Evolutionary conservation across 257 asterid species (phyloP), one percentile per base, ranked within the genome.

Genomic region (Rehmannia glutinosa): DNA sequence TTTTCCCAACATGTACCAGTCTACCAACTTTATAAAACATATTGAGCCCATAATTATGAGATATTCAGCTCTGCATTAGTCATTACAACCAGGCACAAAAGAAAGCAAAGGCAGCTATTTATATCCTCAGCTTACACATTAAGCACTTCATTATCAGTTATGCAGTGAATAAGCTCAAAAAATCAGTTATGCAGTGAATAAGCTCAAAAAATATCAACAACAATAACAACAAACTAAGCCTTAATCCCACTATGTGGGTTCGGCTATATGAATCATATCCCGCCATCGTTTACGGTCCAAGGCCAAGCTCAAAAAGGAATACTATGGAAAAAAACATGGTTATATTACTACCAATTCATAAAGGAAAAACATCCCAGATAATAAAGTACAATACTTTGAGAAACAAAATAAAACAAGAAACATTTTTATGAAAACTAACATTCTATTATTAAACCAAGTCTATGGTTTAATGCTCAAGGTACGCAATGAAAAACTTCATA

Each of bases 301-400:
- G n/a, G n/a, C n/a, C n/a, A n/a, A n/a, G n/a, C n/a, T n/a, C n/a
- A n/a, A n/a, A n/a, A n/a, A n/a, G n/a, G n/a, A n/a, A n/a, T n/a
- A n/a, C n/a, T n/a, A n/a, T n/a, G n/a, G n/a, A n/a, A 27, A 7
- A 27, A 57, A 57, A 13, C 43, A 72, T 30, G 51, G 12, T 71
- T 53, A 63, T 33, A 30, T 45, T 21, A 25, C 72, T 39, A 21
- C 19, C 32, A n/a, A 28, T 67, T 41, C 8, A 28, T 41, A 17
- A 38, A 25, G 1, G 47, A 69, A 58, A 36, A 46, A 20, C 21
- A 15, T 59, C 9, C 35, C 36, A 30, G 20, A 21, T 41, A 8
- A 35, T 38, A 43, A 66, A 71, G 66, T 24, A 53, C 71, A 59
- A 32, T 9, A 61, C 55, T 45, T 57, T 28, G 23, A 35, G 38